Evolutionary conservation across 805 yeast genomes (phyloP), one percentile per base, ranked within the genome.

Genomic region (Nakazawaea anatomiae): DNA sequence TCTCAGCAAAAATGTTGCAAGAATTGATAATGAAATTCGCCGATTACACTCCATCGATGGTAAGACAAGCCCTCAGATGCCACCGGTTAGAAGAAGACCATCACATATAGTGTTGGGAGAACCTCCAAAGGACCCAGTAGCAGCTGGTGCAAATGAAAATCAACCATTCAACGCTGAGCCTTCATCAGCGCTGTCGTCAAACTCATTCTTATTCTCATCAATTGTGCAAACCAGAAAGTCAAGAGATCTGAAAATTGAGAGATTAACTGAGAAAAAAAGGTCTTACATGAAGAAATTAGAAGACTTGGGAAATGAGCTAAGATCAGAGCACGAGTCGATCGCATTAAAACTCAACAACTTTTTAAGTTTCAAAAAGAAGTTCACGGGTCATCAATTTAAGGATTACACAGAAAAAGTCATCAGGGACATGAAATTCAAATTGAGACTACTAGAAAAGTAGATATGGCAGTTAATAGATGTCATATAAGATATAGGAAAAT

Each of bases 261-360:
- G 39, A n/a, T 43, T 51, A 14, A 35, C 25, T 14, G 44, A 42
- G 14, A 42, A 39, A 11, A 46, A 39, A 14, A 32, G 5, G 4
- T 8, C 74, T 38, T 53, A 80, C 5, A 52, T 73, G 5, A 56
- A 64, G 4, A 73, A 73, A 31, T 61, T 72, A 46, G 60, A 71
- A 4, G 75, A 71, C n/a, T 64, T 71, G 27, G 71, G 75, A 45
- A 62, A 65, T 34, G 69, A 68, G 40, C 62, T 85, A 41, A 57
- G 71, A 49, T 54, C 56, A 28, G 74, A 68, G n/a, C 87, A 86
- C 62, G 92, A 86, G 58, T 57, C 63, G 1, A 56, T 85, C 3
- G 90, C 91, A 0, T 75, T 79, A 47, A 86, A 83, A 60, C 68
- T 84, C 18, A 82, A 83, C 47, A 78, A 75, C 47, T 83, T 78